Evolutionary conservation across 805 yeast species (phyloP).

Genomic region (Candida boleticola): DNA sequence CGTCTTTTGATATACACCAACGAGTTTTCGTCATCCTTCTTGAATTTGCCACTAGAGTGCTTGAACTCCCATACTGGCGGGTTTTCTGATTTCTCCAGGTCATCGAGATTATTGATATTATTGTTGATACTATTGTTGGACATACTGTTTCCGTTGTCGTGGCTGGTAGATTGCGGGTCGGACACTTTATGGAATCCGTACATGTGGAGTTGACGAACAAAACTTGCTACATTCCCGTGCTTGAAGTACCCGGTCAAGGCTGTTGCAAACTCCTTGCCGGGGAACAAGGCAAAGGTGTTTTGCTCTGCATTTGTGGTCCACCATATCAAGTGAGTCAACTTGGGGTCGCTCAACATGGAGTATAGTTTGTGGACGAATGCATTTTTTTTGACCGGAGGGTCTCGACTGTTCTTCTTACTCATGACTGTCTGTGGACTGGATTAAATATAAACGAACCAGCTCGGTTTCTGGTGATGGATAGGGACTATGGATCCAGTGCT

Average conservation of each 20-base stretch:
- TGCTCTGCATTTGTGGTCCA: constrained; percentile 44
- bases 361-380: constrained; percentile 57
- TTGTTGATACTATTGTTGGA: constrained; percentile 4
- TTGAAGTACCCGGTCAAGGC: constrained; percentile 76
- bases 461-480: neutral
- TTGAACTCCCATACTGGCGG: constrained; percentile 55
- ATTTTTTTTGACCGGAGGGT: constrained; percentile 42
- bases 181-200: constrained; percentile 89
- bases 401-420: constrained; percentile 23
- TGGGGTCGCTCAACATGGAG: constrained; percentile 37
- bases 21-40: constrained; percentile 45
- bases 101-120: constrained; percentile 14
- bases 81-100: constrained; percentile 1
- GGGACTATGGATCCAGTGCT: neutral
- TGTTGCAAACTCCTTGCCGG: constrained; percentile 60
- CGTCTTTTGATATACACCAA: constrained; percentile 49
- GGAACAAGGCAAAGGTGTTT: constrained; percentile 62
- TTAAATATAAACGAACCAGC: neutral
- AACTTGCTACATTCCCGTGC: constrained; percentile 90
- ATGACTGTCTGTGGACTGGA: constrained; percentile 11
- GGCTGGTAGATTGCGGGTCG: constrained; percentile 29
- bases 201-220: constrained; percentile 94
- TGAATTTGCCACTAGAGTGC: constrained; percentile 50
- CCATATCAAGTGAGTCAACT: constrained; percentile 38
- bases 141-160: constrained; percentile 4